These are phyloP conservation scores for Suillus subluteus DNA, from an alignment of 768 basidiomycete genomes.

Conservation along the genomic window DNA sequence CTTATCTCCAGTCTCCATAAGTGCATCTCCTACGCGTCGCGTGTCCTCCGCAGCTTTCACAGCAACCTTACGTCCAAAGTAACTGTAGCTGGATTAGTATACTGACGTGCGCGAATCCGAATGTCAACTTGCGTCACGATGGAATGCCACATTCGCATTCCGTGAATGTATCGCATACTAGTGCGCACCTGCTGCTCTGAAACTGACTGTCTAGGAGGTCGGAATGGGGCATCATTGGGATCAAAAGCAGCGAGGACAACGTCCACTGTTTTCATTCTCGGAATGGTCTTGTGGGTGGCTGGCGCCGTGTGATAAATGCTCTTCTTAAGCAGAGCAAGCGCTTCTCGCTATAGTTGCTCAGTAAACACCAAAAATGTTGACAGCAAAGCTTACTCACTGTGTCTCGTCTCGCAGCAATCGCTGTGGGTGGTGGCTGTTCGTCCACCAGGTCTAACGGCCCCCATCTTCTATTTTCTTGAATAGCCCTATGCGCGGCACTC, in stretches of 20 bases:
- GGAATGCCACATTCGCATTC: slow-evolving; percentile 57
- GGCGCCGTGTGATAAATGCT: slow-evolving; percentile 60
- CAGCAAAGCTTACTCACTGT: slow-evolving; percentile 45
- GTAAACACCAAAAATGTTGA: neutral
- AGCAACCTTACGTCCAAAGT: slow-evolving; percentile 50
- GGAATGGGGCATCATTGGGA: slow-evolving; percentile 48
- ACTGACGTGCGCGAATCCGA: slow-evolving; percentile 1
- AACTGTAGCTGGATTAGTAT: slow-evolving; percentile 32
- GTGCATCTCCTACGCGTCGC: neutral
- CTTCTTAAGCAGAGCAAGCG: slow-evolving; percentile 58
- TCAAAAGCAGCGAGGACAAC: slow-evolving; percentile 53
- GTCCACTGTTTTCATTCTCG: slow-evolving; percentile 48
- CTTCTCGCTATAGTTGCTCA: slow-evolving; percentile 44
- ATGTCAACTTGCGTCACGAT: slow-evolving; percentile 45
- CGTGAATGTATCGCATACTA: slow-evolving; percentile 51
- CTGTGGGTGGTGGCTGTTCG: slow-evolving; percentile 72
- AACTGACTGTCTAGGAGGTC: slow-evolving; percentile 54
- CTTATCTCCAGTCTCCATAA: slow-evolving; percentile 11
- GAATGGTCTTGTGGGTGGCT: slow-evolving; percentile 54
- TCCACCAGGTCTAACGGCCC: slow-evolving; percentile 63
- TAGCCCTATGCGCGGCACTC: slow-evolving; percentile 25
- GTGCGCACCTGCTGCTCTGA: slow-evolving; percentile 55
- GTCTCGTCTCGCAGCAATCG: slow-evolving; percentile 72
- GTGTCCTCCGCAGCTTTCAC: slow-evolving; percentile 36
- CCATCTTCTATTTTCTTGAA: slow-evolving; percentile 48